These are phyloP conservation scores for Euphorbia pulcherrima DNA, from an alignment of 345 rosid species.

Conservation along the genomic window DNA sequence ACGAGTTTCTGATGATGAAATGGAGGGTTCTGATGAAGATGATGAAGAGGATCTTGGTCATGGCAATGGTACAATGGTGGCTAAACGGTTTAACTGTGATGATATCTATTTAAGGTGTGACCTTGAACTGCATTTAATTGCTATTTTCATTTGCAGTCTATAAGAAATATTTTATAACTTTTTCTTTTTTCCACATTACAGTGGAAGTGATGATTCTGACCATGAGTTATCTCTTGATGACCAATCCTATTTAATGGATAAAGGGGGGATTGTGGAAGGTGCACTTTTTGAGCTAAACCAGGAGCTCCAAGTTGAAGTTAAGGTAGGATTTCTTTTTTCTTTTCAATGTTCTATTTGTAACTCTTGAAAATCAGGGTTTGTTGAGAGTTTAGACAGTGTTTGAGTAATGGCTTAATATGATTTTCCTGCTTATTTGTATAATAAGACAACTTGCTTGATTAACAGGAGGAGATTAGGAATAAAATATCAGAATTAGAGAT, in stretches of 20 bases:
- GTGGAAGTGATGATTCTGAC: constrained; percentile 57
- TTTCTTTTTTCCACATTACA: constrained; percentile 2
- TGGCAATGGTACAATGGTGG: constrained; percentile 26
- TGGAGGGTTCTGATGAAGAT: constrained; percentile 40
- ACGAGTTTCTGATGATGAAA: constrained; percentile 57
- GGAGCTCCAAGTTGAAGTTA: constrained; percentile 51
- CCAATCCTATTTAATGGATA: constrained; percentile 47
- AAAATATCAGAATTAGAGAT: constrained; percentile 53
- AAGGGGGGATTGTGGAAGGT: constrained; percentile 51
- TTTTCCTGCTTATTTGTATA: neutral
- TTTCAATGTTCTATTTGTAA: neutral
- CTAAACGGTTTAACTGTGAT: constrained; percentile 44
- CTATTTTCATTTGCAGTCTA: neutral
- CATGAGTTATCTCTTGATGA: constrained; percentile 38
- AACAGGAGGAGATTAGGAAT: constrained; percentile 79
- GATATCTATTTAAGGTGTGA: constrained; percentile 53
- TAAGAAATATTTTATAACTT: neutral
- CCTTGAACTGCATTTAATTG: neutral
- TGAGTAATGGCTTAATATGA: neutral
- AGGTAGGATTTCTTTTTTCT: constrained; percentile 38
- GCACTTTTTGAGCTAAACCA: constrained; percentile 49
- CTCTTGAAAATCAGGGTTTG: neutral
- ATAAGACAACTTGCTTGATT: constrained; percentile 17
- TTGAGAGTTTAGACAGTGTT: neutral
- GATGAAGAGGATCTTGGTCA: constrained; percentile 30